phyloP scores from a whole-genome alignment of 106 monocot genomes.

The Dactylorhiza incarnata region DNA sequence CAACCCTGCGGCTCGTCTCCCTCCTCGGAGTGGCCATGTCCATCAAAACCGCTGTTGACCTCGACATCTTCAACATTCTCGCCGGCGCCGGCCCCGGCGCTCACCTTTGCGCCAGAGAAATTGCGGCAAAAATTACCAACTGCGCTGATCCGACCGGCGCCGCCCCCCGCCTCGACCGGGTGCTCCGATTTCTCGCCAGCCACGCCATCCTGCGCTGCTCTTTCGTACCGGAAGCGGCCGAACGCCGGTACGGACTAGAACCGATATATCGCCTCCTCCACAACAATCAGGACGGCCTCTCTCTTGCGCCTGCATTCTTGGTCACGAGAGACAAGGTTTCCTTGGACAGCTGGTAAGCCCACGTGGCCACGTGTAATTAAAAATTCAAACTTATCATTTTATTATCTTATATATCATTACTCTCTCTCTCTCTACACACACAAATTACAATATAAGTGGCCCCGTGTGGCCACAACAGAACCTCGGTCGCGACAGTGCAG shows the following conservation, averaged over 20 bases:
- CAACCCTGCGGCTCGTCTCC: background rate
- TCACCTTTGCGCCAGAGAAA: constrained; percentile 6
- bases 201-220: constrained; percentile 15
- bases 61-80: constrained; percentile 12
- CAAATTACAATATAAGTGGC: too few relatives aligned
- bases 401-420: too few relatives aligned
- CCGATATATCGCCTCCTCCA: constrained; percentile 2
- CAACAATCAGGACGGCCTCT: constrained; percentile 1
- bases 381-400: too few relatives aligned
- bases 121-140: background rate
- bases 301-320: constrained; percentile 14
- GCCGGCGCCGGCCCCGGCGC: background rate
- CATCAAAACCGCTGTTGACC: constrained; percentile 12
- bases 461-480: too few relatives aligned
- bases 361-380: too few relatives aligned
- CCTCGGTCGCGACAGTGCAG: too few relatives aligned
- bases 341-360: constrained; percentile 24
- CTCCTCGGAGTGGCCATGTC: constrained; percentile 5
- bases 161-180: constrained; percentile 11
- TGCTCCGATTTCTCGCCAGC: constrained; percentile 17
- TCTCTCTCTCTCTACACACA: too few relatives aligned
- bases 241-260: constrained; percentile 4
- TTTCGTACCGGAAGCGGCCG: background rate
- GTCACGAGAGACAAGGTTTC: constrained; percentile 17
- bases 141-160: background rate